These are phyloP conservation scores for Cystobasidium tubakii DNA, from an alignment of 768 basidiomycete genomes.

Conservation along the genomic window DNA sequence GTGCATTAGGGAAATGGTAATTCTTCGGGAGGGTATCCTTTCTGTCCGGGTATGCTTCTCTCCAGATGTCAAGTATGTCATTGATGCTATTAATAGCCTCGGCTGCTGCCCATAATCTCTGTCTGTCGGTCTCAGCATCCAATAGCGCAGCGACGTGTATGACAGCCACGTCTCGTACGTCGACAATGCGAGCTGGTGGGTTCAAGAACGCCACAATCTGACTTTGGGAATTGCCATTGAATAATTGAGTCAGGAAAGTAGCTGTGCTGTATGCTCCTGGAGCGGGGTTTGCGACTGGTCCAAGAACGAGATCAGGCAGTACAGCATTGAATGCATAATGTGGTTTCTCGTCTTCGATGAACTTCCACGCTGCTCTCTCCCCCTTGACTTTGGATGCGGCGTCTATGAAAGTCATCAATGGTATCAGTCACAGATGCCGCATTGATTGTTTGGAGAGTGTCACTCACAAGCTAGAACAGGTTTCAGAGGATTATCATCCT, in stretches of 20 bases:
- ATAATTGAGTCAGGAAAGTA: background rate
- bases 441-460: too few relatives aligned
- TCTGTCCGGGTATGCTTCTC: background rate
- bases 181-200: background rate
- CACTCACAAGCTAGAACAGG: background rate
- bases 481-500: conserved; percentile 3
- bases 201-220: background rate
- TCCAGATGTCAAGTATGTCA: background rate
- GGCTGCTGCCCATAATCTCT: background rate
- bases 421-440: background rate
- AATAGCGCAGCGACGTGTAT: background rate
- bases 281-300: conserved; percentile 1
- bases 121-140: background rate
- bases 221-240: background rate
- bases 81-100: background rate
- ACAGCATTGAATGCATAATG: conserved; percentile 17
- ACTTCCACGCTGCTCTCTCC: conserved; percentile 22
- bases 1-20: background rate
- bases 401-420: background rate
- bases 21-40: background rate
- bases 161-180: background rate
- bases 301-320: conserved; percentile 15
- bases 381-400: conserved; percentile 13
- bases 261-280: background rate
- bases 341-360: conserved; percentile 19